Conservation (phyloP, 192 early-diverging fungal genomes). For the Phycomyces nitens region DNA sequence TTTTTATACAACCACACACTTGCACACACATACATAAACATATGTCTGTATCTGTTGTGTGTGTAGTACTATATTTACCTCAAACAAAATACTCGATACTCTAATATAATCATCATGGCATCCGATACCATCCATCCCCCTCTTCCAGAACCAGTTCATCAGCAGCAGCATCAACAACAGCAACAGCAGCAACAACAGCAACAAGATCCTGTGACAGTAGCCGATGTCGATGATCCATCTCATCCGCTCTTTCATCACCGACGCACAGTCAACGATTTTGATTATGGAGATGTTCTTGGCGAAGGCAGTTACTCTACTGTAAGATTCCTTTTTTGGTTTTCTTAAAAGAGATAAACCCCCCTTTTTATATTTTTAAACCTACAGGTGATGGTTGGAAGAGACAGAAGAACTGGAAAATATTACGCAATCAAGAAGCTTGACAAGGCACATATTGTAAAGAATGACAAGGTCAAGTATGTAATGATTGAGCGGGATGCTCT, state of each 20-base stretch:
- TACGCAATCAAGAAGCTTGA: slow-evolving; percentile 92
- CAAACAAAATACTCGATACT: no score
- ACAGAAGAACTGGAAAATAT: slow-evolving; percentile 59
- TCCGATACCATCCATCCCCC: neutral
- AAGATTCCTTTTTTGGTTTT: slow-evolving; percentile 3
- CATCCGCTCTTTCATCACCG: slow-evolving; percentile 50
- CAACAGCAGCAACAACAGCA: slow-evolving; percentile 2
- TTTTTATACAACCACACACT: neutral
- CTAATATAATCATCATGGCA: neutral
- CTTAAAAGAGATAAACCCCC: no score
- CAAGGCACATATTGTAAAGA: slow-evolving; percentile 86
- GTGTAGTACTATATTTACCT: neutral
- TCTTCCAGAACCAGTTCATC: neutral
- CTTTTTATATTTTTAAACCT: neutral
- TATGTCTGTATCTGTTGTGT: neutral
- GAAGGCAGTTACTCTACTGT: slow-evolving; percentile 96
- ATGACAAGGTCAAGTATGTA: slow-evolving; percentile 96
- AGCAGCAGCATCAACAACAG: neutral
- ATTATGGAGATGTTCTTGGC: slow-evolving; percentile 79
- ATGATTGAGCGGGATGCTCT: slow-evolving; percentile 92
- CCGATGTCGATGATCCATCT: slow-evolving; percentile 28
- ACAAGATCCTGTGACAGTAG: slow-evolving; percentile 2
- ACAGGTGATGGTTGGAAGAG: slow-evolving; percentile 73
- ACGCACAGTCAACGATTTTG: slow-evolving; percentile 79
- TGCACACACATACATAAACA: neutral